Evolutionary conservation across 106 monocot species (phyloP), one percentile per base, ranked within the genome.

Genomic region (Allium cepa): DNA sequence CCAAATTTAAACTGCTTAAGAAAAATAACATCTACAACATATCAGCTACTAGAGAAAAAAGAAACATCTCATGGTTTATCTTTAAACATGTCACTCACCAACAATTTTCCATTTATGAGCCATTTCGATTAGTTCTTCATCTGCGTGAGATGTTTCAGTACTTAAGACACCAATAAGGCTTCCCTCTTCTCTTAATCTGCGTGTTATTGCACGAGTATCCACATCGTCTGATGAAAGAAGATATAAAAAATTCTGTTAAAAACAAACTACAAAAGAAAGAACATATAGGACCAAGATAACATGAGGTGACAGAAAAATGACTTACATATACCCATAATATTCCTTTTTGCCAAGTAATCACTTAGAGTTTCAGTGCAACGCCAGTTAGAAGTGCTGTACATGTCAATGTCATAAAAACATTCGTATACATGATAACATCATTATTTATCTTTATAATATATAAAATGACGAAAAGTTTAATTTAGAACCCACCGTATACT

Each of bases 261-360:
- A 36, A 1, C 1, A 36, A 36, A 36, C 36, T 36, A 1, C 36
- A 36, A 36, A 36, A 1, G 36, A 5, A 36, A 36, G 36, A 36
- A 36, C 36, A 36, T 36, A 1, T 36, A 36, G 1, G 36, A 36
- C 36, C 3, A 36, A 36, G 36, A 36, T 36, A 1, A 36, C 1
- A 36, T 36, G 36, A 3, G 36, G 36, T 1, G 5, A 36, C 1
- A 36, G 3, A 36, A 36, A 36, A 36, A 4, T 22, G 49, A 71
- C 87, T 83, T 79, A 99, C 92, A 99, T 75, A 99, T 93, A 49
- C 84, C 99, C 93, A 99, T 99, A 61, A 99, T 90, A 67, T 99
- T 99, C 57, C 87, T 90, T 62, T 99, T 85, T 16, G 79, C 71
- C 74, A 99, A 79, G 60, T 99, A 99, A 66, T 99, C 93, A 68